Evolutionary conservation across 148 eudicot genomes (phyloP).

Genomic region (Rhododendron kiyosumense): DNA sequence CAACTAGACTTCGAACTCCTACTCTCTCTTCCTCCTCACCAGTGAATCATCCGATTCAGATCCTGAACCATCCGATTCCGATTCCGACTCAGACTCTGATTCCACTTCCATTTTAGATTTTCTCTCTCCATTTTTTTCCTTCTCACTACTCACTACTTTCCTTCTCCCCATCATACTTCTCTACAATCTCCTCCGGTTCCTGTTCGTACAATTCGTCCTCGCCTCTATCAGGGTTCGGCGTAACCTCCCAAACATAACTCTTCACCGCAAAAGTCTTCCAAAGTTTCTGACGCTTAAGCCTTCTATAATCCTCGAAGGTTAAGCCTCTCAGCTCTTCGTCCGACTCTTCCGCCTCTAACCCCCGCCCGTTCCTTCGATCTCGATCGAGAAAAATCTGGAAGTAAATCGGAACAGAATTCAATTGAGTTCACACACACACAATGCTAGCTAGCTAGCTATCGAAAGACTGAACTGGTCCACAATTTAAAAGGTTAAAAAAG

Average conservation of each 20-base stretch:
- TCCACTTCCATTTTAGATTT: slow-evolving; percentile 7
- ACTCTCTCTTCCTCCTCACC: slow-evolving; percentile 32
- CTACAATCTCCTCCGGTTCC: slow-evolving; percentile 21
- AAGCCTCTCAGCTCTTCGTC: slow-evolving; percentile 78
- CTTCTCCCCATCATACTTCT: slow-evolving; percentile 23
- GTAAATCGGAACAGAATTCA: too few species aligned
- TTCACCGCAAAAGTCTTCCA: slow-evolving; percentile 38
- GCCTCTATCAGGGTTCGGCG: slow-evolving; percentile 78
- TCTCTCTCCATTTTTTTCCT: not conserved
- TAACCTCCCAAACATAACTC: slow-evolving; percentile 56
- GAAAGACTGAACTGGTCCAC: too few species aligned
- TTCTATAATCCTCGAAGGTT: slow-evolving; percentile 59
- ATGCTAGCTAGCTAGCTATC: too few species aligned
- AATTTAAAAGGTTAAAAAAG: too few species aligned
- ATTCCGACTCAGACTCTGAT: slow-evolving; percentile 22
- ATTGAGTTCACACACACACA: too few species aligned
- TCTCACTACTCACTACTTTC: slow-evolving; percentile 12
- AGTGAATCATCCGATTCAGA: slow-evolving; percentile 34
- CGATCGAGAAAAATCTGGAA: slow-evolving; percentile 32
- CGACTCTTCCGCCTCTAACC: slow-evolving; percentile 44
- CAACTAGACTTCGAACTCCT: slow-evolving; percentile 35
- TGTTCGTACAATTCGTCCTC: slow-evolving; percentile 34
- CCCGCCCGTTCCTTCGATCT: slow-evolving; percentile 35
- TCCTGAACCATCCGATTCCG: slow-evolving; percentile 25
- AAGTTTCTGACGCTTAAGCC: slow-evolving; percentile 75